These are phyloP conservation scores for Chaetoceros tenuissimus DNA, from an alignment of 108 stramenopile genomes.

Conservation along the genomic window DNA sequence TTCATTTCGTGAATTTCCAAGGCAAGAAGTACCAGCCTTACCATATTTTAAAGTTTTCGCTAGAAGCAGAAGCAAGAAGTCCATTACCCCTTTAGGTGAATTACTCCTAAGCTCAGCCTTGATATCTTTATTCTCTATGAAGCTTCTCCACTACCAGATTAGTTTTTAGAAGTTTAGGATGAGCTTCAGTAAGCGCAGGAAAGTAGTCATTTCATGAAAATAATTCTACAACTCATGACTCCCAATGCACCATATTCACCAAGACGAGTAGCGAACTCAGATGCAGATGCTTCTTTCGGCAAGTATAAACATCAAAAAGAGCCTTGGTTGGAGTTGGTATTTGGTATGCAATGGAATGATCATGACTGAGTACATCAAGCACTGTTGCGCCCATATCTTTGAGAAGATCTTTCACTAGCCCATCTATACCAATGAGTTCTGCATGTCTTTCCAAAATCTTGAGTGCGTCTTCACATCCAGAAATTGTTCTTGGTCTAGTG, in stretches of 20 bases:
- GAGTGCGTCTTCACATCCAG: conserved; percentile 74
- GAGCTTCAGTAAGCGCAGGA: conserved; percentile 38
- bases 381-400: conserved; percentile 68
- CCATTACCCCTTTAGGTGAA: conserved; percentile 66
- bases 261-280: conserved; percentile 54
- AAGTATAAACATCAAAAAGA: conserved; percentile 56
- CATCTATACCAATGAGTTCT: conserved; percentile 32
- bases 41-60: conserved; percentile 72
- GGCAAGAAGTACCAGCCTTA: conserved; percentile 26
- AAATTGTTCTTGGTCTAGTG: conserved; percentile 65
- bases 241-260: conserved; percentile 75
- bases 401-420: conserved; percentile 38
- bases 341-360: conserved; percentile 65
- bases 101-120: conserved; percentile 45
- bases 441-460: conserved; percentile 70
- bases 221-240: conserved; percentile 48
- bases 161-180: conserved; percentile 52
- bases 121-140: conserved; percentile 47
- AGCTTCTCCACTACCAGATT: conserved; percentile 83
- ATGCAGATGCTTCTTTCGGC: conserved; percentile 16
- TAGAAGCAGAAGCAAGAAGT: conserved; percentile 67
- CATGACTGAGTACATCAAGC: conserved; percentile 65
- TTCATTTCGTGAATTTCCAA: conserved; percentile 37
- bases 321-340: conserved; percentile 73
- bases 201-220: conserved; percentile 68